Conservation (phyloP, 2,329 filamentous ascomycete species). For the Fonsecaea erecta region DNA sequence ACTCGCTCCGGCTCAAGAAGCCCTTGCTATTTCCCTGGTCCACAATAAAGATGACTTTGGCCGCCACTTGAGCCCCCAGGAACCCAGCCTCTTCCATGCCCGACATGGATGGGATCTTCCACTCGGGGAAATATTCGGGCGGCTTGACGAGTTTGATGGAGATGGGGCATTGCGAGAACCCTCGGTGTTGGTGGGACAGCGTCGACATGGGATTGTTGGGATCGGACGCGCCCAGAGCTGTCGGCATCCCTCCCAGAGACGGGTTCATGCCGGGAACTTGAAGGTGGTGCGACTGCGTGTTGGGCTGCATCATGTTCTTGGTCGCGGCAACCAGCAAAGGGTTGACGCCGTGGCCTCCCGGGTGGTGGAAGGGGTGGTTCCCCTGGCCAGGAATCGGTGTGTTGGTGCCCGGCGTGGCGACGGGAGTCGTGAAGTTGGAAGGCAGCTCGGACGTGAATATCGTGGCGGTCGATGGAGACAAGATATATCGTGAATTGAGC, state of each 20-base stretch:
- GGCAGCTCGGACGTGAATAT: conserved; percentile 98
- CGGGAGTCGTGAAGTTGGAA: conserved; percentile 87
- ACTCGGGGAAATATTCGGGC: conserved; percentile 87
- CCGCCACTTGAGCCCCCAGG: conserved; percentile 83
- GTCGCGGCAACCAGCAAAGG: conserved; percentile 91
- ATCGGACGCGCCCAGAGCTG: conserved; percentile 20
- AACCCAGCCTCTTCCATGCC: conserved; percentile 82
- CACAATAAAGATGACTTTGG: conserved; percentile 72
- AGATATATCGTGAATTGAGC: conserved; percentile 79
- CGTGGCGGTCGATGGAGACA: conserved; percentile 89
- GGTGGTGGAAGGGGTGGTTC: conserved; percentile 59
- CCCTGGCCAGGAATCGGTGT: conserved; percentile 64
- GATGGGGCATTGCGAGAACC: conserved; percentile 76
- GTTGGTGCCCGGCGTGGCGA: conserved; percentile 88
- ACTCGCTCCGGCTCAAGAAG: conserved; percentile 70
- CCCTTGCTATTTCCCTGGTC: conserved; percentile 70
- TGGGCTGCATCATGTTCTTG: conserved; percentile 45
- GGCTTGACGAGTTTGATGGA: conserved; percentile 77
- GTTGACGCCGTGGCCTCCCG: conserved; percentile 71
- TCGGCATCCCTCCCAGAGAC: conserved; percentile 38
- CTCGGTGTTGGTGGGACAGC: conserved; percentile 58
- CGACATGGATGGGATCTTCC: conserved; percentile 70
- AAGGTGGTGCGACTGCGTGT: conserved; percentile 44
- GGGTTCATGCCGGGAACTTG: conserved; percentile 45
- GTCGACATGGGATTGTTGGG: background rate